Evolutionary conservation across 805 yeast species (phyloP).

Genomic region (Nakazawaea peltata): DNA sequence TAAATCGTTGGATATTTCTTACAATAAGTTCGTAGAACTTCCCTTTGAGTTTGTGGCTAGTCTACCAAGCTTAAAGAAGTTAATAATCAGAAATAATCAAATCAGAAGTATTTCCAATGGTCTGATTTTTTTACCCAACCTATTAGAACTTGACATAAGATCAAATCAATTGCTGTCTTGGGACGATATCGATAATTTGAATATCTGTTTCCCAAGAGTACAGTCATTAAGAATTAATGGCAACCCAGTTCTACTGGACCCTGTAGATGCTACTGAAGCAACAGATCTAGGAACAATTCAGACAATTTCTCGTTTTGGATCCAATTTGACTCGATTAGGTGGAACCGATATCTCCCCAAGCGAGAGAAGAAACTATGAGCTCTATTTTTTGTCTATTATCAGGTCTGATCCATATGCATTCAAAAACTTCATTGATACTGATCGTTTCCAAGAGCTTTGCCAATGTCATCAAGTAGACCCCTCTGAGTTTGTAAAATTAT

Average conservation of each 20-base stretch:
- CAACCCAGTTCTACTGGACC: conserved; percentile 41
- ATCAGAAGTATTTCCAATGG: background rate
- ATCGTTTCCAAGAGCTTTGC: conserved; percentile 36
- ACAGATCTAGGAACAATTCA: conserved; percentile 16
- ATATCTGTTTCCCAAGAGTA: conserved; percentile 31
- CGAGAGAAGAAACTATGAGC: conserved; percentile 58
- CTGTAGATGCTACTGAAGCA: conserved; percentile 15
- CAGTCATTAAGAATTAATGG: conserved; percentile 36
- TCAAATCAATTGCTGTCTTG: conserved; percentile 39
- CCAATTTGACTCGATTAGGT: conserved; percentile 35
- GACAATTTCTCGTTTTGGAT: conserved; percentile 16
- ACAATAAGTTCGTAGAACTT: too few relatives aligned
- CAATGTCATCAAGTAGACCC: conserved; percentile 24
- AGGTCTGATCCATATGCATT: conserved; percentile 15
- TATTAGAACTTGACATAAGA: conserved; percentile 39
- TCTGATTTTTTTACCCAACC: background rate
- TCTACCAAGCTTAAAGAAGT: conserved; percentile 12
- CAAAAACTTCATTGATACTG: conserved; percentile 5
- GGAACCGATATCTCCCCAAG: conserved; percentile 41
- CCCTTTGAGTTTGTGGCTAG: too few relatives aligned
- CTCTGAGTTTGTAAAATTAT: too few relatives aligned
- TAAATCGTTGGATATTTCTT: background rate
- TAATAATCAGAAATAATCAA: conserved; percentile 10
- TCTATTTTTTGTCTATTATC: conserved; percentile 53
- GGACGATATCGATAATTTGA: conserved; percentile 38